These are phyloP conservation scores for Pythium volutum DNA, from an alignment of 352 stramenopile species.

Conservation along the genomic window DNA sequence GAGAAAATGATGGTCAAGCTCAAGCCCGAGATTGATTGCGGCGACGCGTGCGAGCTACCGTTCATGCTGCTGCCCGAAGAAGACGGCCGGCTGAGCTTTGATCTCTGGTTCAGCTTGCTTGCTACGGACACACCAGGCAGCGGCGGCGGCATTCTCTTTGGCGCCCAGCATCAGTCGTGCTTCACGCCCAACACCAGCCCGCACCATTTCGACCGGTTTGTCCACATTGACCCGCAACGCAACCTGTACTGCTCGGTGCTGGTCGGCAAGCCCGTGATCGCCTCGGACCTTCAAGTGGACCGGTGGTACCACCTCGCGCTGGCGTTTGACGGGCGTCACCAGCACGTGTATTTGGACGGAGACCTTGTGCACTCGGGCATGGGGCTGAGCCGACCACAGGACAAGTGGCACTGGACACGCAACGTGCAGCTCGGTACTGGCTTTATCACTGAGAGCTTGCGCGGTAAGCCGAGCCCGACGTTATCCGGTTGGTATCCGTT, in stretches of 20 bases:
- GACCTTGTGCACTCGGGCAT: not conserved
- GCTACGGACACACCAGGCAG: not conserved
- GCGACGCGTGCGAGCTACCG: constrained; percentile 10
- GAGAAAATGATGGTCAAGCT: not conserved
- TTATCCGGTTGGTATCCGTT: constrained; percentile 13
- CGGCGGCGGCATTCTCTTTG: constrained; percentile 11
- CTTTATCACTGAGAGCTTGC: constrained; percentile 1
- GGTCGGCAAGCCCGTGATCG: constrained; percentile 7
- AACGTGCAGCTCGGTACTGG: constrained; percentile 9
- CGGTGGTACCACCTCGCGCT: constrained; percentile 18
- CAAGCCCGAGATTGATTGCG: not conserved
- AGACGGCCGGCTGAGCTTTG: constrained; percentile 14
- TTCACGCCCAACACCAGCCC: not conserved
- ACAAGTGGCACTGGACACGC: constrained; percentile 16
- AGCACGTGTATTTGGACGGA: constrained; percentile 16
- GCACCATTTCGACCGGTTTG: constrained; percentile 4
- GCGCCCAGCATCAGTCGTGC: constrained; percentile 7
- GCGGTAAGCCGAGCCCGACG: constrained; percentile 1
- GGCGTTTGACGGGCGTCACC: constrained; percentile 2
- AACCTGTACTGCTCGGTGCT: constrained; percentile 21
- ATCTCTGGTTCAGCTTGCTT: constrained; percentile 19
- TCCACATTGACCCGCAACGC: constrained; percentile 10
- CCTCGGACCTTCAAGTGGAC: not conserved
- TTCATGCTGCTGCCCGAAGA: constrained; percentile 7
- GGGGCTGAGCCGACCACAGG: not conserved